phyloP scores from a whole-genome alignment of 768 basidiomycete species.

The Amanita muscaria region DNA sequence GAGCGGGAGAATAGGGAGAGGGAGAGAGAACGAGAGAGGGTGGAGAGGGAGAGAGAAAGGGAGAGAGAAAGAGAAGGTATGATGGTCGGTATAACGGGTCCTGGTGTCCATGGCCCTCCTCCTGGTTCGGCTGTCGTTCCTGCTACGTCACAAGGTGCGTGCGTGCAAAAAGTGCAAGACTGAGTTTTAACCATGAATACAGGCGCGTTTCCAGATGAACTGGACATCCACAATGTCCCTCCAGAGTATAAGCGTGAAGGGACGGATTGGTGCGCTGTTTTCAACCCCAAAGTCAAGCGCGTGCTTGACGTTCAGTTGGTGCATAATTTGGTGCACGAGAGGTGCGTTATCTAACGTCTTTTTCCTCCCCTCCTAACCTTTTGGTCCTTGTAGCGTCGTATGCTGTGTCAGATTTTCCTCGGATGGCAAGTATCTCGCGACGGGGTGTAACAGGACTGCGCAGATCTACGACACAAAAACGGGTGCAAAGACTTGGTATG shows the following conservation, averaged over 20 bases:
- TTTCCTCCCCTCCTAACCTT: background rate
- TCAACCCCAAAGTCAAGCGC: constrained; percentile 74
- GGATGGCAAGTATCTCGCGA: constrained; percentile 88
- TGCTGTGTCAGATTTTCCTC: constrained; percentile 94
- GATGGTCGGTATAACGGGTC: constrained; percentile 8
- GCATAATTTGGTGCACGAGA: constrained; percentile 87
- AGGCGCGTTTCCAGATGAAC: constrained; percentile 39
- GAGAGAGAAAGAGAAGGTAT: constrained; percentile 1
- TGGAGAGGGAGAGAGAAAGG: constrained; percentile 5
- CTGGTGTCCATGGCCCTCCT: constrained; percentile 8
- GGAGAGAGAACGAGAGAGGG: constrained; percentile 2
- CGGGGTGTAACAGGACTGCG: constrained; percentile 92
- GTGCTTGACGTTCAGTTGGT: constrained; percentile 72
- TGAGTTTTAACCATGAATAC: constrained; percentile 13
- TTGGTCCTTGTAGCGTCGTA: constrained; percentile 33
- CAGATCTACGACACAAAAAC: constrained; percentile 93
- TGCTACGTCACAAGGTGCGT: constrained; percentile 9
- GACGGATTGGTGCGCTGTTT: constrained; percentile 82
- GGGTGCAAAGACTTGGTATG: constrained; percentile 76
- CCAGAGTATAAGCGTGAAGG: constrained; percentile 66
- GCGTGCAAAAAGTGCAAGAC: background rate
- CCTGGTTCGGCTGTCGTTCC: constrained; percentile 1
- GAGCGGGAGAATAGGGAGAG: background rate
- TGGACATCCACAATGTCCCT: constrained; percentile 29
- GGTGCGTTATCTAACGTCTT: constrained; percentile 35